Conservation (phyloP, 2,329 filamentous ascomycete species). For the Nakataea oryzae region DNA sequence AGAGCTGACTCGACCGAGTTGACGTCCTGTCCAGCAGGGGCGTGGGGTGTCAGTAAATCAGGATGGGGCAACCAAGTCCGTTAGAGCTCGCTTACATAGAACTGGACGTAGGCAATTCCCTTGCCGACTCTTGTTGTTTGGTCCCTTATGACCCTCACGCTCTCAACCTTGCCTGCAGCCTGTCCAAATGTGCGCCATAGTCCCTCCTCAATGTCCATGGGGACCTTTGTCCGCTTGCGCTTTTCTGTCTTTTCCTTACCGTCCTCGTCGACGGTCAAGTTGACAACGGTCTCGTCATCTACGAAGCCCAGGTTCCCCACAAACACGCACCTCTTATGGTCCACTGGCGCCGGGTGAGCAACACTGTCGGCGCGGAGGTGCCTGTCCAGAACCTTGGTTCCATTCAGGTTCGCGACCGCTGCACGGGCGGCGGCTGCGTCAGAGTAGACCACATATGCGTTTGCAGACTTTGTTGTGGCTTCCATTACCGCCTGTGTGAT, state of each 20-base stretch:
- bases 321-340: conserved; percentile 86
- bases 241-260: conserved; percentile 51
- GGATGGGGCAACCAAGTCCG: background rate
- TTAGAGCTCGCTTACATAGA: conserved; percentile 48
- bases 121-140: conserved; percentile 87
- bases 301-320: conserved; percentile 95
- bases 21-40: conserved; percentile 43
- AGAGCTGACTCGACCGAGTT: conserved; percentile 89
- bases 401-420: conserved; percentile 71
- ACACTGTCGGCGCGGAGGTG: conserved; percentile 88
- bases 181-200: conserved; percentile 74
- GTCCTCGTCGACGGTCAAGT: conserved; percentile 53
- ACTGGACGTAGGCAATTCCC: conserved; percentile 96
- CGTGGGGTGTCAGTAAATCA: background rate
- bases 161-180: conserved; percentile 72
- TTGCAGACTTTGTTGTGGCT: conserved; percentile 82
- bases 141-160: conserved; percentile 85
- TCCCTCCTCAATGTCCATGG: conserved; percentile 85
- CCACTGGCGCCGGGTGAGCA: conserved; percentile 72
- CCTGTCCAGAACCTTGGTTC: conserved; percentile 70
- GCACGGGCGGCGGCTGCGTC: conserved; percentile 64
- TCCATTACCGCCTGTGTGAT: conserved; percentile 87
- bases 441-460: conserved; percentile 87
- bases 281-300: conserved; percentile 71
- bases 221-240: conserved; percentile 58